These are phyloP conservation scores for Daldinia eschscholtzii DNA, from an alignment of 2,329 filamentous ascomycete genomes.

Conservation along the genomic window DNA sequence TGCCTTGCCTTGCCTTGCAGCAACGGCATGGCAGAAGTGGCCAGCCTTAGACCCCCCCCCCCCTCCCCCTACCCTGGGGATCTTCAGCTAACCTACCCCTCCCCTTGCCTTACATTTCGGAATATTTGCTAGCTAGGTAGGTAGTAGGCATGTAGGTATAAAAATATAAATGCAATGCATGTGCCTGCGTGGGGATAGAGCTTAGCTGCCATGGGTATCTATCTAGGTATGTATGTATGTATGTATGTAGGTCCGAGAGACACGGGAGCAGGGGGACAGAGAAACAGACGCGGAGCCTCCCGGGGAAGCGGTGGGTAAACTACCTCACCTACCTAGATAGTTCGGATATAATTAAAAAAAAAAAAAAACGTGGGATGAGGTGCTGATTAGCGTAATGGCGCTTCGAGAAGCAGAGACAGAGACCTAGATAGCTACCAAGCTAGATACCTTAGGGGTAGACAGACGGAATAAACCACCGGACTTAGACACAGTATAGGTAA, in stretches of 20 bases:
- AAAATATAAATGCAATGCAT: neutral
- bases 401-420: neutral
- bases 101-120: neutral
- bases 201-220: too few relatives aligned
- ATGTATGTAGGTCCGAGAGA: neutral
- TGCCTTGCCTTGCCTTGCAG: neutral
- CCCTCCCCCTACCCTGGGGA: neutral
- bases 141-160: neutral
- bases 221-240: neutral
- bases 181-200: neutral
- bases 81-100: neutral
- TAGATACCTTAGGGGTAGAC: neutral
- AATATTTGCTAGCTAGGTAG: neutral
- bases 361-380: too few relatives aligned
- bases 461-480: too few relatives aligned
- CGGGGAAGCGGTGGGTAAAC: neutral
- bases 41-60: neutral
- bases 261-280: neutral
- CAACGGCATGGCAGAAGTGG: neutral
- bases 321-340: neutral
- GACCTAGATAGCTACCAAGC: neutral
- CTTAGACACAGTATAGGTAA: constrained; percentile 3
- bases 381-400: neutral
- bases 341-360: too few relatives aligned
- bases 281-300: neutral